Evolutionary conservation across 768 basidiomycete genomes (phyloP).

Genomic region (Tulasnella sp.): DNA sequence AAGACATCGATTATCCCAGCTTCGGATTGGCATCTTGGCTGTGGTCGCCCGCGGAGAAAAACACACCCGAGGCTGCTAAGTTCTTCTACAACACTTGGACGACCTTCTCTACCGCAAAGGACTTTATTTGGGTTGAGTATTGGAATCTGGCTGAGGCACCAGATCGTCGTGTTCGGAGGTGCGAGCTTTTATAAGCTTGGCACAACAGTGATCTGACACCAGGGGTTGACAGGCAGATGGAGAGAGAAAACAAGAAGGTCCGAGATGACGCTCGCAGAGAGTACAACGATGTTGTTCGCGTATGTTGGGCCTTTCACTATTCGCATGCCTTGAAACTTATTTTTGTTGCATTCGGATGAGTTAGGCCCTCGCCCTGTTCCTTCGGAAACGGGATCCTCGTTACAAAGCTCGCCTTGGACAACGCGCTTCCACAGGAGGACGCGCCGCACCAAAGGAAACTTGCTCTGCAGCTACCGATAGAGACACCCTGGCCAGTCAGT

Average conservation of each 20-base stretch:
- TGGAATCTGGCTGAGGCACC: constrained; percentile 80
- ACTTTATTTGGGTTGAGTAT: constrained; percentile 77
- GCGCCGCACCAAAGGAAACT: constrained; percentile 26
- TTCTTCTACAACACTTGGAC: constrained; percentile 79
- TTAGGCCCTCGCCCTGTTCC: constrained; percentile 61
- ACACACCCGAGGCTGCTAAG: constrained; percentile 35
- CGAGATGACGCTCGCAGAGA: constrained; percentile 79
- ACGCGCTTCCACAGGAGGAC: constrained; percentile 29
- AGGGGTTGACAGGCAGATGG: constrained; percentile 42
- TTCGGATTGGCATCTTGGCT: constrained; percentile 73
- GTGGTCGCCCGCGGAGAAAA: constrained; percentile 41
- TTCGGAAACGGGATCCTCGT: constrained; percentile 82
- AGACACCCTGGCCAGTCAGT: not conserved
- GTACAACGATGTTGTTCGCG: constrained; percentile 85
- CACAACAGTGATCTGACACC: not conserved
- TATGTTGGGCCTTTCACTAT: constrained; percentile 29
- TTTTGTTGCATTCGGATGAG: not conserved
- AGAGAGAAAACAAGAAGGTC: constrained; percentile 89
- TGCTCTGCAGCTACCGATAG: constrained; percentile 25
- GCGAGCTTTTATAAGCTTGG: constrained; percentile 14
- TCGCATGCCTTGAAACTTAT: not conserved
- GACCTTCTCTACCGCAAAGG: constrained; percentile 77
- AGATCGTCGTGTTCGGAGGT: constrained; percentile 75
- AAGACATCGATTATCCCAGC: constrained; percentile 45
- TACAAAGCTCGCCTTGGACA: constrained; percentile 52